Conservation (phyloP, 495 filamentous ascomycete species). For the Daldinia childiae region DNA sequence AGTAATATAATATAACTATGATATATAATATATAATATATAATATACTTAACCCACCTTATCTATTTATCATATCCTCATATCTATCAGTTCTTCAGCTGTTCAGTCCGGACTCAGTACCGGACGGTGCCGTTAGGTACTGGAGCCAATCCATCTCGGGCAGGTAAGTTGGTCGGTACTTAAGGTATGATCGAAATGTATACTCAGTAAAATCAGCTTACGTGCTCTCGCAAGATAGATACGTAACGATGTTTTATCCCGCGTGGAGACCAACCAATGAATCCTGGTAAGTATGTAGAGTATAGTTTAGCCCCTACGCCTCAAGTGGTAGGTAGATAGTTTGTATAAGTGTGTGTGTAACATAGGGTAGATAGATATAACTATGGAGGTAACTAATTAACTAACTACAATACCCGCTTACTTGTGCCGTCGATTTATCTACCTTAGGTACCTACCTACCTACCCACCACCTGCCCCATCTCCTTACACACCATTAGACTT, state of each 20-base stretch:
- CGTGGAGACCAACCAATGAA: background rate
- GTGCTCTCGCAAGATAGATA: background rate
- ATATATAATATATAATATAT: too few species aligned
- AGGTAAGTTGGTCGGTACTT: background rate
- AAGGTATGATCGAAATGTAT: background rate
- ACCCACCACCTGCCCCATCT: too few species aligned
- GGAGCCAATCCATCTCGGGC: background rate
- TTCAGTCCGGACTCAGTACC: background rate
- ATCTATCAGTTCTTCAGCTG: background rate
- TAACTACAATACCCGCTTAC: too few species aligned
- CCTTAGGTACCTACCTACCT: too few species aligned
- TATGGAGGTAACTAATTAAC: too few species aligned
- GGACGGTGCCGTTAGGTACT: background rate
- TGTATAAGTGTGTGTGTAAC: too few species aligned
- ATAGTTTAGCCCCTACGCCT: background rate
- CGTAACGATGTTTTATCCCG: background rate
- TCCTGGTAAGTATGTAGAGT: background rate
- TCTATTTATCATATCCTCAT: background rate
- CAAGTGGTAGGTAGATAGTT: background rate
- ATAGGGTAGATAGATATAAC: too few species aligned
- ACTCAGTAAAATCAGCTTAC: background rate
- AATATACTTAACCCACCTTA: too few species aligned
- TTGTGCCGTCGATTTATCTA: background rate
- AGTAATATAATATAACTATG: too few species aligned
- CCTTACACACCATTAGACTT: background rate